Evolutionary conservation across 257 asterid species (phyloP).

Genomic region (Striga asiatica): DNA sequence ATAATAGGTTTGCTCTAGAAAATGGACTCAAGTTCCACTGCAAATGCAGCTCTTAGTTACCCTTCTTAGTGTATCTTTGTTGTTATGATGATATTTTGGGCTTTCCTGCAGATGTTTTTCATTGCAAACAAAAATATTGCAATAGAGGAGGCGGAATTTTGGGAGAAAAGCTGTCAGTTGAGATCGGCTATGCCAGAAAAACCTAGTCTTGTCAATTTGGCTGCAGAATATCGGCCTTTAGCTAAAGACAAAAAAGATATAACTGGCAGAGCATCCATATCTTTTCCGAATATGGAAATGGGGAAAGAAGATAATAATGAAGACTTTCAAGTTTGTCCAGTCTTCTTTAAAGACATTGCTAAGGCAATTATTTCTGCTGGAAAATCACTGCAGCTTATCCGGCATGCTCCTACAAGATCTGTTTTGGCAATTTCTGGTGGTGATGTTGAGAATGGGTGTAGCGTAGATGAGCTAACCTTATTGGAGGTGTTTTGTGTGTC

Average conservation of each 20-base stretch:
- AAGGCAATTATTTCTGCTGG: conserved; percentile 87
- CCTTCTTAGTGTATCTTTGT: too few relatives aligned
- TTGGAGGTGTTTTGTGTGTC: conserved; percentile 87
- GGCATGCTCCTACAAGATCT: conserved; percentile 58
- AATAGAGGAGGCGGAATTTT: conserved; percentile 82
- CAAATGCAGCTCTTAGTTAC: too few relatives aligned
- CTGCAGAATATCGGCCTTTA: conserved; percentile 27
- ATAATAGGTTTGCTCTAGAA: too few relatives aligned
- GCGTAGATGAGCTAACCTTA: conserved; percentile 63
- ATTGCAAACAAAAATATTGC: conserved; percentile 58
- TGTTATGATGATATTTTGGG: conserved; percentile 12
- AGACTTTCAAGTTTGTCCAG: conserved; percentile 58
- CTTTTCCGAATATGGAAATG: conserved; percentile 29
- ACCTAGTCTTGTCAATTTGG: conserved; percentile 17
- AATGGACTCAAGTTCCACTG: too few relatives aligned
- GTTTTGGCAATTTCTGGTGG: conserved; percentile 25
- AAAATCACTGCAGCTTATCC: conserved; percentile 85
- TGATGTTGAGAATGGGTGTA: conserved; percentile 23
- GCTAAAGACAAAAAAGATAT: conserved; percentile 27
- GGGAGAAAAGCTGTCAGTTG: conserved; percentile 90
- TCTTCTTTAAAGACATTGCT: conserved; percentile 64
- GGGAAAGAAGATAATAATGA: conserved; percentile 41
- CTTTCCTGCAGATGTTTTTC: conserved; percentile 68
- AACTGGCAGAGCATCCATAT: conserved; percentile 35
- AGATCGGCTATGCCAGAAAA: conserved; percentile 39